Evolutionary conservation across 345 rosid species (phyloP).

Genomic region (Eutrema japonicum): DNA sequence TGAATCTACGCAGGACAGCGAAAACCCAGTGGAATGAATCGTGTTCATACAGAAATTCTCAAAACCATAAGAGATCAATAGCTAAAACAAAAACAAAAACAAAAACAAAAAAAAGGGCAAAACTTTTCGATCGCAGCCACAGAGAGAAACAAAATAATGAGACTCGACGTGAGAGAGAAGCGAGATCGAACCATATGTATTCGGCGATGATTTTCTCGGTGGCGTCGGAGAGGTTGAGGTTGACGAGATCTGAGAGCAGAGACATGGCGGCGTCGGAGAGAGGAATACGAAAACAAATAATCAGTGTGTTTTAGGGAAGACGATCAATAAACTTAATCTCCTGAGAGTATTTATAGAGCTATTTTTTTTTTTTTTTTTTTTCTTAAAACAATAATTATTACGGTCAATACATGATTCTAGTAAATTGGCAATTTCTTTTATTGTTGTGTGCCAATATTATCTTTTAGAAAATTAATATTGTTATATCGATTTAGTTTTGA

Average conservation of each 20-base stretch:
- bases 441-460: slow-evolving; percentile 22
- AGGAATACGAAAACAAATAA: background rate
- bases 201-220: slow-evolving; percentile 74
- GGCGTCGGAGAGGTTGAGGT: slow-evolving; percentile 64
- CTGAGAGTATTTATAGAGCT: slow-evolving; percentile 37
- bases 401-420: slow-evolving; percentile 12
- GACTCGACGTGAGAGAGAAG: slow-evolving; percentile 5
- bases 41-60: background rate
- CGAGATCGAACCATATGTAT: slow-evolving; percentile 63
- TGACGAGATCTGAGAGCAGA: slow-evolving; percentile 64
- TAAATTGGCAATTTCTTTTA: slow-evolving; percentile 19
- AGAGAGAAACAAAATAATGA: background rate
- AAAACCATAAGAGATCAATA: slow-evolving; percentile 18
- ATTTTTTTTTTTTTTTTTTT: background rate
- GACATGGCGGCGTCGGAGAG: slow-evolving; percentile 50
- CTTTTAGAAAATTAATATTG: background rate
- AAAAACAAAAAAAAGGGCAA: background rate
- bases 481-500: background rate
- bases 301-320: slow-evolving; percentile 29
- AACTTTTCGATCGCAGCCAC: background rate
- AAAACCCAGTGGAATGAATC: background rate
- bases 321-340: slow-evolving; percentile 29
- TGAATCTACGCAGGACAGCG: slow-evolving; percentile 11
- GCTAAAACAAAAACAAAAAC: background rate
- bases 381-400: slow-evolving; percentile 9